Base-by-base conservation (phyloP, 164 flowering plant species). In the Umbilicus rupestris region DNA sequence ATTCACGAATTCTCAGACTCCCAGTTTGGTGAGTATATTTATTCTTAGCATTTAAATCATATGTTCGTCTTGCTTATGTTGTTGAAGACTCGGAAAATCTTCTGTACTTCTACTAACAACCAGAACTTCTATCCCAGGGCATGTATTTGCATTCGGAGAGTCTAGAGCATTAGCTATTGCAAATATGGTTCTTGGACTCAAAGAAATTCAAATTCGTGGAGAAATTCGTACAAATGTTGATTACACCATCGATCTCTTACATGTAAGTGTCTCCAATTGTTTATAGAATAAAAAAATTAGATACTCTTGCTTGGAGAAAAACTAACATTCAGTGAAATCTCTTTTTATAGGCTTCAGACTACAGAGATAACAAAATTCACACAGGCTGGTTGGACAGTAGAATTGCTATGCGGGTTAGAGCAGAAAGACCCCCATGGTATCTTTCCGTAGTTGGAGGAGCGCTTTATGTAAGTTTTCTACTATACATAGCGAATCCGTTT, bases 1-100 rank as follows among this genome's bases (percentile, higher is more conserved):
- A 95, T 95, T 78, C 99, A 95, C 77, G 99, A 95, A 73, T 95
- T 92, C 82, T 95, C 99, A 67, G 99, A 95, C 78, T 95, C 99
- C 71, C 99, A 95, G 72, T 95, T 95, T 77, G 99, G 99, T 95
- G 77, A 80, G 92, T 37, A 1, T 29, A 20, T 20, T 37, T 20
- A 8, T 63, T 39, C 37, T n/a, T n/a, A 7, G n/a, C 24, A 37
- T 3, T 10, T 15, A 22, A 37, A 9, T 55, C 30, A 22, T 24
- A 7, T n/a, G 37, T 1, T 35, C 14, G 22, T 7, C 20, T 49
- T 14, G 26, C 31, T 66, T 52, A 0, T 37, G 26, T 33, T 30
- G 31, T 67, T 26, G 8, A 47, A 66, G 33, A 31, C n/a, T 29
- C 15, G 35, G 6, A 45, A n/a, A n/a, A n/a, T n/a, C n/a, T n/a